Conservation (phyloP, 2,329 filamentous ascomycete species). For the Paecilomyces niveus region DNA sequence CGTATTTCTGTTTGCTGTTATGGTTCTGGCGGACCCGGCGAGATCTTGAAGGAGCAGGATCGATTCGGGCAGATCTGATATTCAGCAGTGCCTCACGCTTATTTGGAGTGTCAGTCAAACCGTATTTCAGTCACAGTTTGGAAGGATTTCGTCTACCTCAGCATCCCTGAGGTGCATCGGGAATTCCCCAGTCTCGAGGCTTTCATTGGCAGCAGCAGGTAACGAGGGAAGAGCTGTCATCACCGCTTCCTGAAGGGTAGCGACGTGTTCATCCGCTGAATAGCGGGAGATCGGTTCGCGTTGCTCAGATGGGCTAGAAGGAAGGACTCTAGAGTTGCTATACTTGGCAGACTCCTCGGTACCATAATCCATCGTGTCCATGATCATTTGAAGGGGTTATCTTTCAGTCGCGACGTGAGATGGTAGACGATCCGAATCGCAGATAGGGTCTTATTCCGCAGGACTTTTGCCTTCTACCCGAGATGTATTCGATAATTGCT, state of each 20-base stretch:
- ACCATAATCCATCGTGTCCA: not conserved
- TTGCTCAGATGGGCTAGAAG: not conserved
- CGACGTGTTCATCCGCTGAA: not conserved
- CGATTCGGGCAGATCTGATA: not conserved
- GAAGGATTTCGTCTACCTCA: not conserved
- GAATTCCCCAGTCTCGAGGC: not conserved
- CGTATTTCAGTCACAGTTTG: not conserved
- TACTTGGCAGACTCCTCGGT: not conserved
- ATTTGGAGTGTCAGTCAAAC: not conserved
- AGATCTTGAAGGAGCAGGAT: not conserved
- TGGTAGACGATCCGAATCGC: not conserved
- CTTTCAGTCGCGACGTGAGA: not conserved
- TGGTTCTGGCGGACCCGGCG: not conserved
- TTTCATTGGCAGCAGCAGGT: not conserved
- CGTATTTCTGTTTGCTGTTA: too few species aligned
- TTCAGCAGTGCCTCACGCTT: not conserved
- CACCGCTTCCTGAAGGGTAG: not conserved
- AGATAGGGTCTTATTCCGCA: too few species aligned
- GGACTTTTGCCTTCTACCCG: too few species aligned
- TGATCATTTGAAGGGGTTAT: not conserved
- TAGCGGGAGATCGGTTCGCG: not conserved
- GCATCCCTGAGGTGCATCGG: not conserved
- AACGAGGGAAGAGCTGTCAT: not conserved
- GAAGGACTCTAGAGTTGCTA: not conserved
- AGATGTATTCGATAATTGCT: not conserved